phyloP scores from a whole-genome alignment of 2,329 filamentous ascomycete genomes.

The Aspergillus sp. region DNA sequence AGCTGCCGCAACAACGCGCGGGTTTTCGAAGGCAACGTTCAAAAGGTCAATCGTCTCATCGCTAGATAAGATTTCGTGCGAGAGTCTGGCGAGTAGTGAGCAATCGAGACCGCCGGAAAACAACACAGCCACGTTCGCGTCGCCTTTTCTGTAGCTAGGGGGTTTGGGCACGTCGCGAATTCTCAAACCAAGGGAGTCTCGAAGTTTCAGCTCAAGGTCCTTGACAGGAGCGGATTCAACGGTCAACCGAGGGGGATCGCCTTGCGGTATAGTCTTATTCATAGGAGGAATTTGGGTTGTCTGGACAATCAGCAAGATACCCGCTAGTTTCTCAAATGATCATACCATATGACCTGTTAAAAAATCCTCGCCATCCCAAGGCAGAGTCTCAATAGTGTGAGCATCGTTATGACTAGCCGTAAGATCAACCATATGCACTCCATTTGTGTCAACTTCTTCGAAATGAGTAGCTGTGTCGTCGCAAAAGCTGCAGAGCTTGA shows the following conservation, averaged over 20 bases:
- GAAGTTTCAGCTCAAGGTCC: slow-evolving; percentile 46
- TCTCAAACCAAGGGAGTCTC: slow-evolving; percentile 54
- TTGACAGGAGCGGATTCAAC: slow-evolving; percentile 43
- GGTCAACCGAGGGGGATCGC: slow-evolving; percentile 18
- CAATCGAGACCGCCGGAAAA: slow-evolving; percentile 96
- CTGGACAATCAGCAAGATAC: slow-evolving; percentile 13
- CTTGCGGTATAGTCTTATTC: slow-evolving; percentile 30
- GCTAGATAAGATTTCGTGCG: slow-evolving; percentile 63
- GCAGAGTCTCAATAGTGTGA: slow-evolving; percentile 17
- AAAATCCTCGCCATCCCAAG: slow-evolving; percentile 17
- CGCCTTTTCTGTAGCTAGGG: slow-evolving; percentile 25
- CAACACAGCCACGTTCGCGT: slow-evolving; percentile 58
- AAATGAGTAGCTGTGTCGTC: slow-evolving; percentile 49
- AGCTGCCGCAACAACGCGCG: slow-evolving; percentile 53
- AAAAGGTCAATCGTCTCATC: slow-evolving; percentile 71
- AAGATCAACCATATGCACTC: slow-evolving; percentile 62
- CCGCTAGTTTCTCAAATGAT: not conserved
- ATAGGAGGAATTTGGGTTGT: slow-evolving; percentile 36
- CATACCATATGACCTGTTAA: slow-evolving; percentile 17
- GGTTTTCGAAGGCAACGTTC: slow-evolving; percentile 96
- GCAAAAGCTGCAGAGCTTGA: slow-evolving; percentile 64
- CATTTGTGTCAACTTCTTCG: slow-evolving; percentile 75
- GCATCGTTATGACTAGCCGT: slow-evolving; percentile 6
- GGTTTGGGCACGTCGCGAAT: slow-evolving; percentile 57
- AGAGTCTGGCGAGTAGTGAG: slow-evolving; percentile 71